These are phyloP conservation scores for Citrus sinensis DNA, from an alignment of 345 rosid genomes.

Conservation along the genomic window DVS_A1.0 CM039162.1:6409001-6409500, in stretches of 20 bases:
- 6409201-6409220: neutral
- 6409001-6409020: constrained; percentile 2
- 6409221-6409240: neutral
- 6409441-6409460: constrained; percentile 33
- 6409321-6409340: neutral
- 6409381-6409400: constrained; percentile 13
- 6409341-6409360: constrained; percentile 23
- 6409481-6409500: constrained; percentile 71
- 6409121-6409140: too few species aligned
- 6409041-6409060: neutral
- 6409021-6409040: constrained; percentile 1
- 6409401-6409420: constrained; percentile 13
- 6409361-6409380: constrained; percentile 28
- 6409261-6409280: neutral
- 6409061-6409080: neutral
- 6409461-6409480: constrained; percentile 37
- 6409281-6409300: neutral
- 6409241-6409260: neutral
- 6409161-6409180: neutral
- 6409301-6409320: neutral
- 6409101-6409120: neutral
- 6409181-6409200: neutral
- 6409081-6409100: neutral
- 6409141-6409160: neutral
- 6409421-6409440: constrained; percentile 26